Conservation (phyloP, 768 basidiomycete genomes). For the Galerina marginata region DNA sequence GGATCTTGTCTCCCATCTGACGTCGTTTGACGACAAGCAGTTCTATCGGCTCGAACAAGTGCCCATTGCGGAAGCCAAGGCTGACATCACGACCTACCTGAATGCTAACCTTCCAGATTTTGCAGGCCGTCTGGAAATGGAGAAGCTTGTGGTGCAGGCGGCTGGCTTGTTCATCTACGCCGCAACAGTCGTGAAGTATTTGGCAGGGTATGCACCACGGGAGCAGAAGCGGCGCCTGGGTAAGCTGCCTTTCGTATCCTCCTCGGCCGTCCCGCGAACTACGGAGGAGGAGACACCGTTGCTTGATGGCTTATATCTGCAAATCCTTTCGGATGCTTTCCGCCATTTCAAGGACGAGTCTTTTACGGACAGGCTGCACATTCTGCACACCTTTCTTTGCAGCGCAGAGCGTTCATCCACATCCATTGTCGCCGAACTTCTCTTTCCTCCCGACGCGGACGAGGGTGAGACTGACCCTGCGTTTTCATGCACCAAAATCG, state of each 20-base stretch:
- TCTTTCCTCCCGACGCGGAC: background rate
- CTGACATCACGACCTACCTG: background rate
- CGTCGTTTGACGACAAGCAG: conserved; percentile 4
- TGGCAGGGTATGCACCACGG: background rate
- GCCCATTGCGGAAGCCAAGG: background rate
- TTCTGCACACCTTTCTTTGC: conserved; percentile 18
- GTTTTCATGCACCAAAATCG: too few relatives aligned
- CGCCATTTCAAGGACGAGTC: background rate
- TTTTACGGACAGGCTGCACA: too few relatives aligned
- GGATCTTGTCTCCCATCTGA: background rate
- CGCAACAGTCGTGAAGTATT: conserved; percentile 16
- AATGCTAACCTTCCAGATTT: conserved; percentile 1
- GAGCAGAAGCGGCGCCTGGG: too few relatives aligned
- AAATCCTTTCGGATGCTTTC: conserved; percentile 11
- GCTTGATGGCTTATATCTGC: conserved; percentile 6
- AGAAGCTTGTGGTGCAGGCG: conserved; percentile 1
- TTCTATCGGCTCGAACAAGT: conserved; percentile 21
- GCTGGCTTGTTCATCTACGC: conserved; percentile 20
- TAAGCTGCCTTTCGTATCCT: too few relatives aligned
- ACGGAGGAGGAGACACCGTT: background rate
- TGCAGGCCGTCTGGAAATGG: background rate
- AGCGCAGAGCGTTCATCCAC: conserved; percentile 11
- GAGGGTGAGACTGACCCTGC: too few relatives aligned
- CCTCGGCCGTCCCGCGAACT: too few relatives aligned
- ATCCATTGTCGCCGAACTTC: conserved; percentile 4